Evolutionary conservation across 2,329 filamentous ascomycete species (phyloP), one percentile per base, ranked within the genome.

Genomic region (Leptodontidium sp.): DNA sequence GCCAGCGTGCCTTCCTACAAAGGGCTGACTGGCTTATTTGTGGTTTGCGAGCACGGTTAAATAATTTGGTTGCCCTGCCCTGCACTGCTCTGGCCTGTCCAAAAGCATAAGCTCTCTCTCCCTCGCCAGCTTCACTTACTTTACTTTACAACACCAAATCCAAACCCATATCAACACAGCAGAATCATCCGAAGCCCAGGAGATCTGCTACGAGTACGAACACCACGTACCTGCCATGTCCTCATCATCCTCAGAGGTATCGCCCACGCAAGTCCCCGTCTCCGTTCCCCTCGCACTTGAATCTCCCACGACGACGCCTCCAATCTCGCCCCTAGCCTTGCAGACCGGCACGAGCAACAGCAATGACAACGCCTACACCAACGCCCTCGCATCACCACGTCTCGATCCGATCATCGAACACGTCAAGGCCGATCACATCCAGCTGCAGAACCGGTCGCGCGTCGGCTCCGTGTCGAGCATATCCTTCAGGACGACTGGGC

Each of bases 381-480:
- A 35, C 47, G 24, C n/a, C 61, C 62, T 75, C 49, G 52, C 61
- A 24, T 68, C 72, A 17, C 71, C 73, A 32, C 74, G 71, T 12
- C 71, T 79, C 1, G 71, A 75, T 58, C 71, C 76, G 14, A 79
- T 79, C 64, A 75, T 74, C 59, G 77, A 79, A 65, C 76, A 79
- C 67, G 76, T 78, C 45, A 69, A 73, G 53, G 74, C 76, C 66
- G 70, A 74, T 29, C 74, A 78, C 53, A 69, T 50, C 29, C 71
- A 65, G 47, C 67, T 53, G 21, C 47, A 29, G 21, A 61, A 49
- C 3, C 50, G 66, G 58, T 24, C 68, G 73, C 49, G 58, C 67
- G 11, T 69, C 65, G 29, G 76, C 74, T 9, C 68, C 8, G 50
- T 75, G n/a, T 70, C 72, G 26, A 77, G 73, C 64, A 72, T 78